Conservation (phyloP, 495 filamentous ascomycete genomes). For the Aspergillus mulundensis region DNA sequence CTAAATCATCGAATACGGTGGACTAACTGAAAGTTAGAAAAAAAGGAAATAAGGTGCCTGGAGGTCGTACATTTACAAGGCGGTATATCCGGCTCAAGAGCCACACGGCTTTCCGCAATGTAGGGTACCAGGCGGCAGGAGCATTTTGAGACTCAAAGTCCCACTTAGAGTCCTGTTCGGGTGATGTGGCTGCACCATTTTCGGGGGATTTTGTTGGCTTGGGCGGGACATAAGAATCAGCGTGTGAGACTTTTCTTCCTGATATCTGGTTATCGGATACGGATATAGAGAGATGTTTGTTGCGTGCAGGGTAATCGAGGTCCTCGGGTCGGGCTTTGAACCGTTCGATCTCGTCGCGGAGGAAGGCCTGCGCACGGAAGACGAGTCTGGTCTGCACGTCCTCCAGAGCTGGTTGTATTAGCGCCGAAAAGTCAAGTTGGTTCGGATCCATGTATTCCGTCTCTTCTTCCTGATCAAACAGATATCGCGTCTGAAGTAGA, state of each 20-base stretch:
- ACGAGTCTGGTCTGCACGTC: constrained; percentile 73
- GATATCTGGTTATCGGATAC: constrained; percentile 46
- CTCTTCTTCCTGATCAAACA: constrained; percentile 69
- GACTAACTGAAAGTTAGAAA: constrained; percentile 34
- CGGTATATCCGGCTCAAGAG: constrained; percentile 81
- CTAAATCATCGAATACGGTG: constrained; percentile 72
- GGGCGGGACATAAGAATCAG: constrained; percentile 43
- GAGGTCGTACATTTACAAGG: constrained; percentile 57
- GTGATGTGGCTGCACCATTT: constrained; percentile 41
- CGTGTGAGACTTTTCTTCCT: constrained; percentile 39
- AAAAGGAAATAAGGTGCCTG: background rate
- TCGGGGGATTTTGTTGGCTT: constrained; percentile 51
- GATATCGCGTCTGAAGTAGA: constrained; percentile 78
- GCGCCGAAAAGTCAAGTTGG: constrained; percentile 60
- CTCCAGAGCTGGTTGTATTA: constrained; percentile 66
- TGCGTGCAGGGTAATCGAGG: constrained; percentile 59
- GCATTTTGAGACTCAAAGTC: constrained; percentile 50
- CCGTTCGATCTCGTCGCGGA: constrained; percentile 65
- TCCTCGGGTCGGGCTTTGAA: constrained; percentile 67
- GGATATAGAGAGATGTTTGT: constrained; percentile 43
- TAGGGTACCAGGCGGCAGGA: constrained; percentile 58
- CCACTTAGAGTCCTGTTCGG: constrained; percentile 47
- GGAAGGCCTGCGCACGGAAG: constrained; percentile 63
- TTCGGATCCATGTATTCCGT: constrained; percentile 49
- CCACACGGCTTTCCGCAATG: constrained; percentile 73